Percentiles rank a stretch among this genome's conserved stretches.
Conservation (phyloP, 1,284 basidiomycete genomes). For the Irpex rosettiformis region DNA sequence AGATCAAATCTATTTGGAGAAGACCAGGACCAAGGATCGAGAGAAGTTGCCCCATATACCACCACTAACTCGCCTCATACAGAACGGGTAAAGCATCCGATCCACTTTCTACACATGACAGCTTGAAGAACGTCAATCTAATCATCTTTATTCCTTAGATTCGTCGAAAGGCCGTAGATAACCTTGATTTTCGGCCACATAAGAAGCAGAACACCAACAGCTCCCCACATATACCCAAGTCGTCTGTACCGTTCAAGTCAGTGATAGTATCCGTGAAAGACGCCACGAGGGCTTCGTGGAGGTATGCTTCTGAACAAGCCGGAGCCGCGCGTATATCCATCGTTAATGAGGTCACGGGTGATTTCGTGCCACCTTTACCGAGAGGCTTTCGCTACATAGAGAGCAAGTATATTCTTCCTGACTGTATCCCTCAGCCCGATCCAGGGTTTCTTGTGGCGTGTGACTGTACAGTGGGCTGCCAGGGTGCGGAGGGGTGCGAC, state of each 20-base stretch:
- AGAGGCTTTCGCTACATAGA: not conserved
- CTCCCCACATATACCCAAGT: not conserved
- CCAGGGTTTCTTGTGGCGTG: slow-evolving; percentile 28
- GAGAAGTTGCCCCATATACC: too few species aligned
- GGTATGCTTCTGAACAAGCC: not conserved
- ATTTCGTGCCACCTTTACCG: not conserved
- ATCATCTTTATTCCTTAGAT: not conserved
- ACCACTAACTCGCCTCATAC: too few species aligned
- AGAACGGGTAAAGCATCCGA: too few species aligned
- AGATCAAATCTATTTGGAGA: too few species aligned
- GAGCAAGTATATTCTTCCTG: not conserved
- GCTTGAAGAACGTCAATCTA: too few species aligned
- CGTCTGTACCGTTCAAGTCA: not conserved
- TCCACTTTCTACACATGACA: too few species aligned
- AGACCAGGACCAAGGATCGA: too few species aligned
- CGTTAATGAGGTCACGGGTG: not conserved
- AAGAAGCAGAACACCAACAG: not conserved
- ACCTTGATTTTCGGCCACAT: not conserved
- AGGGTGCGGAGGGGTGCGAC: slow-evolving; percentile 24
- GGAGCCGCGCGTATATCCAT: not conserved
- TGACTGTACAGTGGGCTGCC: slow-evolving; percentile 28
- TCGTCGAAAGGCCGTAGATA: not conserved
- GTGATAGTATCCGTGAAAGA: not conserved
- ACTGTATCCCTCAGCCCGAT: not conserved
- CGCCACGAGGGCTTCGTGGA: not conserved